These are phyloP conservation scores for Boeremia lycopersici DNA, from an alignment of 2,329 filamentous ascomycete species.

Conservation along the genomic window DNA sequence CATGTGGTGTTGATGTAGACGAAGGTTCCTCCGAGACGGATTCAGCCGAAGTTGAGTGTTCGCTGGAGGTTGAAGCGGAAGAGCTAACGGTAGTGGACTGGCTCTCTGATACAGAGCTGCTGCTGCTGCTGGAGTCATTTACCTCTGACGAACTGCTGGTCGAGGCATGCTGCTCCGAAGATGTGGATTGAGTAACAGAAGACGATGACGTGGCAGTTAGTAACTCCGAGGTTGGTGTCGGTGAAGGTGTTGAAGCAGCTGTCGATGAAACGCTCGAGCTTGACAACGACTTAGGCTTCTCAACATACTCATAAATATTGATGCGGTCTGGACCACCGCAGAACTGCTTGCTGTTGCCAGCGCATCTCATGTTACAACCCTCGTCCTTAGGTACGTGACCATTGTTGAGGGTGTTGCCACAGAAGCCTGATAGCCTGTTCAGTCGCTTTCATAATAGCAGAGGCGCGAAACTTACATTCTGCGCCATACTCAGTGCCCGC, in stretches of 20 bases:
- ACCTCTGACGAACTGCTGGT: not conserved
- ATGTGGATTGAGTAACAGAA: not conserved
- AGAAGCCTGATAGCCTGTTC: conserved; percentile 3
- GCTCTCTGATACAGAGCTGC: not conserved
- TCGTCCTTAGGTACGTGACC: conserved; percentile 18
- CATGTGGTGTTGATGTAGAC: not conserved
- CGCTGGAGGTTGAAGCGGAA: not conserved
- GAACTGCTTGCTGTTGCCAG: conserved; percentile 17
- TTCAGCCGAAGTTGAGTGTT: not conserved
- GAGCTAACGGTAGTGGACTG: too few species aligned
- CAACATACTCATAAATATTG: conserved; percentile 30
- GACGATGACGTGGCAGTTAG: not conserved
- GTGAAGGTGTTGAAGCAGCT: not conserved
- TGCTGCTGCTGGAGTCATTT: not conserved
- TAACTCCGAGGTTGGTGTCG: not conserved
- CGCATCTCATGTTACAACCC: conserved; percentile 25
- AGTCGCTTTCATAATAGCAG: not conserved
- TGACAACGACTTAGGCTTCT: not conserved
- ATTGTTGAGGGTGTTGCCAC: conserved; percentile 20
- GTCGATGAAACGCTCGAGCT: not conserved
- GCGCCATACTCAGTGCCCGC: conserved; percentile 15
- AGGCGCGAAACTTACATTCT: conserved; percentile 8
- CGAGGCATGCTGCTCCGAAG: not conserved
- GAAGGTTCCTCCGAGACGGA: not conserved
- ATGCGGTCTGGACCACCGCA: conserved; percentile 26